Conservation (phyloP, 202 grass and related monocot genomes). For the Dendrocalamus latiflorus region DNA sequence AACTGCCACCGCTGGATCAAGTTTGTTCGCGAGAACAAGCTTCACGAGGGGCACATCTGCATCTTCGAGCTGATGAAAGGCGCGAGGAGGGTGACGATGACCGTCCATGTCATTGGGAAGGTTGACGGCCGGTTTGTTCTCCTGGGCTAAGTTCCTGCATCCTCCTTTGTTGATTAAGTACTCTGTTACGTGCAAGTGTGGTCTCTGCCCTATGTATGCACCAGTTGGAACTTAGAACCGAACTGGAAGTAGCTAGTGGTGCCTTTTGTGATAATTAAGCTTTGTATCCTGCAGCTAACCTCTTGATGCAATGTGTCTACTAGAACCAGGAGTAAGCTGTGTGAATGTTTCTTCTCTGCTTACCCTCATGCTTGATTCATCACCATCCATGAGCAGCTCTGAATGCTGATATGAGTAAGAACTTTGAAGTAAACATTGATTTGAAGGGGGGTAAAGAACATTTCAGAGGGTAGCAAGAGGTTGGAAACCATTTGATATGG, state of each 20-base stretch:
- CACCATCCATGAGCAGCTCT: too few species aligned
- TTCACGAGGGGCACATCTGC: constrained; percentile 35
- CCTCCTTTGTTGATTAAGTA: too few species aligned
- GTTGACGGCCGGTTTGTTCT: neutral
- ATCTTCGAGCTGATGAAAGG: constrained; percentile 49
- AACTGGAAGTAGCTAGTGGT: neutral
- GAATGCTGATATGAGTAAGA: too few species aligned
- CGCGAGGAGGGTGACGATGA: neutral
- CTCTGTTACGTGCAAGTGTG: neutral
- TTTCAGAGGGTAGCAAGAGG: too few species aligned
- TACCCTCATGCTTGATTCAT: too few species aligned
- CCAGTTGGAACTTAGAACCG: neutral
- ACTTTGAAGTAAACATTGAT: too few species aligned
- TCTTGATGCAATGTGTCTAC: neutral
- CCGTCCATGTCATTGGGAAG: constrained; percentile 37
- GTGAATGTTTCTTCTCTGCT: neutral
- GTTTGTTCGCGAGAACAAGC: constrained; percentile 26
- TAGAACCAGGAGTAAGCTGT: neutral
- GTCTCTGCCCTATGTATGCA: neutral
- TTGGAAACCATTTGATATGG: too few species aligned
- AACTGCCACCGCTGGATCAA: neutral
- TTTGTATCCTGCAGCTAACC: neutral
- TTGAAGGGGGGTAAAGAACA: too few species aligned
- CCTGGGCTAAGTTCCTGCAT: neutral
- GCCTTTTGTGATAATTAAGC: neutral